Conservation (phyloP, 2,329 filamentous ascomycete genomes). For the Sarocladium strictum region DNA sequence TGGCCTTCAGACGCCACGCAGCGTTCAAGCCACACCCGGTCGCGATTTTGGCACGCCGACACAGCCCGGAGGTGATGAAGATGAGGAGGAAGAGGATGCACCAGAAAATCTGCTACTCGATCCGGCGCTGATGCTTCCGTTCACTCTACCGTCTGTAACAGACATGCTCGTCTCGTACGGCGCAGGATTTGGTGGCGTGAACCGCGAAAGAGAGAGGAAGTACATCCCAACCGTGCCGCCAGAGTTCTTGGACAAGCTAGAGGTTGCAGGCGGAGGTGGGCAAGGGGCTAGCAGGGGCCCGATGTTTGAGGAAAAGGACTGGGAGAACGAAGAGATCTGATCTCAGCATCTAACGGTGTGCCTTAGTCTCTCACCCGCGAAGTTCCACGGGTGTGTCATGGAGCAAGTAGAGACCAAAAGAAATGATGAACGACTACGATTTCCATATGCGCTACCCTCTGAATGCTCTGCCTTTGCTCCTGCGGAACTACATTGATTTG, state of each 20-base stretch:
- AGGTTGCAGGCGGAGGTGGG: slow-evolving; percentile 40
- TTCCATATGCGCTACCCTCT: no score
- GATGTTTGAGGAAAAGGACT: slow-evolving; percentile 58
- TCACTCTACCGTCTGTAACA: slow-evolving; percentile 89
- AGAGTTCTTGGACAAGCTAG: slow-evolving; percentile 86
- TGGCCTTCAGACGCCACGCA: slow-evolving; percentile 36
- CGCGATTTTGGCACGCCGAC: slow-evolving; percentile 18
- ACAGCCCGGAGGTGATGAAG: slow-evolving; percentile 22
- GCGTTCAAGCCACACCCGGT: slow-evolving; percentile 31
- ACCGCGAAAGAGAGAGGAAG: slow-evolving; percentile 85
- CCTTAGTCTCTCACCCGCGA: no score
- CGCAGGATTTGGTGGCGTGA: slow-evolving; percentile 87
- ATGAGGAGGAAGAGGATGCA: slow-evolving; percentile 61
- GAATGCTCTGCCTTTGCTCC: no score
- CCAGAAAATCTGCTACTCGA: slow-evolving; percentile 77
- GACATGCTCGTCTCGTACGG: slow-evolving; percentile 97
- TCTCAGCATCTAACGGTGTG: no score
- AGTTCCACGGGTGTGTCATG: not conserved
- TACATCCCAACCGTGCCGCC: slow-evolving; percentile 94
- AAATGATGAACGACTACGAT: slow-evolving; percentile 6
- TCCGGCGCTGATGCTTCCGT: slow-evolving; percentile 86
- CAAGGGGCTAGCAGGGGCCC: slow-evolving; percentile 38
- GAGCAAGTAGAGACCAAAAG: not conserved
- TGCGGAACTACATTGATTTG: no score
- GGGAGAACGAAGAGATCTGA: slow-evolving; percentile 60